These are phyloP conservation scores for Salvia hispanica DNA, from an alignment of 257 asterid genomes.

Conservation along the genomic window DNA sequence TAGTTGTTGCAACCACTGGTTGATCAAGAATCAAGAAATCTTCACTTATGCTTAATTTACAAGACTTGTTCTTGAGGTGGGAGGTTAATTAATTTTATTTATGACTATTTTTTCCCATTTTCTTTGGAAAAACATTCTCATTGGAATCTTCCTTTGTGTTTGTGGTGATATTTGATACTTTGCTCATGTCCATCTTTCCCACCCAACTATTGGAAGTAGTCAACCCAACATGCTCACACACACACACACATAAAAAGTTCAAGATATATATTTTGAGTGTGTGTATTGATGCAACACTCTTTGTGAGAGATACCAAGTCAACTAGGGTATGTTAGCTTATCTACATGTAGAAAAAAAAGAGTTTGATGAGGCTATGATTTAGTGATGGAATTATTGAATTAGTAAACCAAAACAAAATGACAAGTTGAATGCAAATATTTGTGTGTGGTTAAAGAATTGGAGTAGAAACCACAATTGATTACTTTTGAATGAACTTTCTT, in stretches of 20 bases:
- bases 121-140: background rate
- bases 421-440: slow-evolving; percentile 13
- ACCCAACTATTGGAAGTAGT: slow-evolving; percentile 21
- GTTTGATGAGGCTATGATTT: background rate
- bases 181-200: slow-evolving; percentile 26
- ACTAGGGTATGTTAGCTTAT: slow-evolving; percentile 16
- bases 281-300: background rate
- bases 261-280: background rate
- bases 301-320: background rate
- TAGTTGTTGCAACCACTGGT: slow-evolving; percentile 81
- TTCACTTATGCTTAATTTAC: slow-evolving; percentile 42
- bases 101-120: background rate
- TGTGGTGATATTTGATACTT: background rate
- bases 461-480: slow-evolving; percentile 21
- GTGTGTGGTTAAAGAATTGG: slow-evolving; percentile 24
- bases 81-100: slow-evolving; percentile 13
- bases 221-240: background rate
- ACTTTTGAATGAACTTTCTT: slow-evolving; percentile 3
- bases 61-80: slow-evolving; percentile 38
- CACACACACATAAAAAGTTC: background rate
- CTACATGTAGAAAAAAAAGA: slow-evolving; percentile 3
- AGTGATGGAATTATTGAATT: background rate
- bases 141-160: background rate
- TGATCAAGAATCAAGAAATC: slow-evolving; percentile 40
- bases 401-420: background rate